Base-by-base conservation (phyloP, 2,329 filamentous ascomycete genomes). In the Cladorrhinum sp. region DNA sequence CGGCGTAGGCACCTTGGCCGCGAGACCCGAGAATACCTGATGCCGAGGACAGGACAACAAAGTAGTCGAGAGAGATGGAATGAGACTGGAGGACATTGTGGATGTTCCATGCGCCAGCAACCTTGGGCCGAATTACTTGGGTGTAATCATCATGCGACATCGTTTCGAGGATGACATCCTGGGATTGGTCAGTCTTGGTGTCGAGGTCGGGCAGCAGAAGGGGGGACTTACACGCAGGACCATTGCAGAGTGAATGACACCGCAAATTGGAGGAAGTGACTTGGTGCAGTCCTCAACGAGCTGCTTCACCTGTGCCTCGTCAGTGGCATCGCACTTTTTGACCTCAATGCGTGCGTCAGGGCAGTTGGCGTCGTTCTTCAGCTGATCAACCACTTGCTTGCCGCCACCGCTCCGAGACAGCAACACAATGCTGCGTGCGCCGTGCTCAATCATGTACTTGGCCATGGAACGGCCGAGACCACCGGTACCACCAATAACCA, bases 1-100 rank as follows among this genome's bases (percentile, higher is more conserved):
- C 65, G 1, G 67, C 66, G 50, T 70, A 70, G 7, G 68, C 27
- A 70, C 72, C 29, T 49, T 70, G 68, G 0, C 68, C 68, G 10
- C 67, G 66, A 45, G 62, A 67, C 36, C 68, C 68, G 2, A 69
- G 53, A 29, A 69, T 74, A 20, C 80, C 77, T 2, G 80, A 77
- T 0, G 78, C 76, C 2, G 80, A 81, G 1, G 67, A 68, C n/a
- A 70, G 53, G 2, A 63, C 59, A 13, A 70, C 62, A 52, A 69
- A 69, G 57, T 68, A 69, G 58, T 67, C 65, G 6, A 68, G 61
- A 20, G 57, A 29, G 20, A 62, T 32, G 18, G 29, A 16, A 10
- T 23, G 20, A 9, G 38, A 36, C 16, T 36, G 22, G 16, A 67
- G 56, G 9, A 54, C 61, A 13, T 64, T 63, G 61, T 69, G 64